Evolutionary conservation across 305 asterid species (phyloP), one percentile per base, ranked within the genome.

Genomic region (Solanum hybrid): DNA sequence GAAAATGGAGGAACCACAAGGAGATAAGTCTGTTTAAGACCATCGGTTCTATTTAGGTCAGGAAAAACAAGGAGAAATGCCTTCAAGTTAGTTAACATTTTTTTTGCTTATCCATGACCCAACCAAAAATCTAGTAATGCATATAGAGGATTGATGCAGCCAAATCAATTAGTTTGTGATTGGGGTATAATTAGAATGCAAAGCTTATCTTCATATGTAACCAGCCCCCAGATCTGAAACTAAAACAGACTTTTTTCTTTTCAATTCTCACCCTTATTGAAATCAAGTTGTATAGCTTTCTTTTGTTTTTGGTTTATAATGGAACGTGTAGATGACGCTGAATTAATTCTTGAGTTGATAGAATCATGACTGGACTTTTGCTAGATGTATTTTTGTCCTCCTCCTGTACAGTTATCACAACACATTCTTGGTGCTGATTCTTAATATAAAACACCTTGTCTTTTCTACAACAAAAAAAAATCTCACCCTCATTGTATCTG

Each of bases 1-100:
- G 86, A 36, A 79, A 37, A 36, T 79, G 86, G 86, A 79, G 86
- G 86, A 79, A 79, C 61, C n/a, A 79, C 86, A 10, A 79, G 86
- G 22, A 11, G 12, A 79, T 79, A 79, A 79, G 33, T 36, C 61
- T 22, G 12, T 79, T 79, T 45, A 36, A 79, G 61, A 79, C 57
- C 20, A 79, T 36, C 22, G 24, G 57, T 79, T 79, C 85, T 79
- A 79, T 36, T 79, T 36, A 79, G 39, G 20, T 79, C 31, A 3
- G 32, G 85, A 79, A 79, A 36, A 34, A 36, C 20, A 34, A 79
- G 57, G 85, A 79, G 85, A 79, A 34, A 36, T 79, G 20, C 57
- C 37, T 33, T 79, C 31, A 79, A 79, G 85, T 79, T 34, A 9
- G 57, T 79, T 22, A 78, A 36, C 51, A 20, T 10, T 3, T 77